Percentiles rank a stretch among this genome's conserved stretches.
These are phyloP conservation scores for Paraphaeosphaeria minitans DNA, from an alignment of 2,329 filamentous ascomycete species.

Conservation along the genomic window DNA sequence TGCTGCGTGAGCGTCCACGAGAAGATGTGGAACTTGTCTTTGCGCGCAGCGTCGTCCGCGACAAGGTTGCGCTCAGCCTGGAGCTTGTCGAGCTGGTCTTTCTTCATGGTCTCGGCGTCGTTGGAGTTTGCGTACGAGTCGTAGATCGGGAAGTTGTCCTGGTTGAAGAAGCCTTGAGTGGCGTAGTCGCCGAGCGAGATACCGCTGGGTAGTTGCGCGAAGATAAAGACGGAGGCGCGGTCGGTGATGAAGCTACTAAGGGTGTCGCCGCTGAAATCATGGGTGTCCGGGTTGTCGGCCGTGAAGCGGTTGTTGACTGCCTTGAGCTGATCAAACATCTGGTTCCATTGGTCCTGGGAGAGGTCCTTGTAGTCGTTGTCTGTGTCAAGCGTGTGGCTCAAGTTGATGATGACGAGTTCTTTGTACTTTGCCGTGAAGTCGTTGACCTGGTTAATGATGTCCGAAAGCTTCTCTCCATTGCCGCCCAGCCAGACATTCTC, in stretches of 20 bases:
- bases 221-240: constrained; percentile 43
- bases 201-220: constrained; percentile 38
- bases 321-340: constrained; percentile 52
- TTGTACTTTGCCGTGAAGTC: constrained; percentile 52
- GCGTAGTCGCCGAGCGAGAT: constrained; percentile 38
- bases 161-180: constrained; percentile 43
- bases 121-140: constrained; percentile 47
- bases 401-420: constrained; percentile 55
- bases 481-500: constrained; percentile 50
- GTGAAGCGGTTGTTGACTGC: constrained; percentile 50
- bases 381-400: constrained; percentile 54
- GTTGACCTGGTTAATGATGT: constrained; percentile 54
- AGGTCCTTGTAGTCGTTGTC: constrained; percentile 48
- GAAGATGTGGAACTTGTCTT: constrained; percentile 43
- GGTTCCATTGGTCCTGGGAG: constrained; percentile 47
- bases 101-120: constrained; percentile 35
- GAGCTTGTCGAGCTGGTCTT: constrained; percentile 47
- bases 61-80: constrained; percentile 36
- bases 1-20: constrained; percentile 46
- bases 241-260: constrained; percentile 47
- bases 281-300: constrained; percentile 26
- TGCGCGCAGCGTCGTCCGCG: constrained; percentile 24
- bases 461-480: constrained; percentile 52
- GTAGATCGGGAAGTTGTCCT: constrained; percentile 42
- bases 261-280: constrained; percentile 38